Evolutionary conservation across 2,329 filamentous ascomycete species (phyloP).

Genomic region (Calonectria honghensis): DNA sequence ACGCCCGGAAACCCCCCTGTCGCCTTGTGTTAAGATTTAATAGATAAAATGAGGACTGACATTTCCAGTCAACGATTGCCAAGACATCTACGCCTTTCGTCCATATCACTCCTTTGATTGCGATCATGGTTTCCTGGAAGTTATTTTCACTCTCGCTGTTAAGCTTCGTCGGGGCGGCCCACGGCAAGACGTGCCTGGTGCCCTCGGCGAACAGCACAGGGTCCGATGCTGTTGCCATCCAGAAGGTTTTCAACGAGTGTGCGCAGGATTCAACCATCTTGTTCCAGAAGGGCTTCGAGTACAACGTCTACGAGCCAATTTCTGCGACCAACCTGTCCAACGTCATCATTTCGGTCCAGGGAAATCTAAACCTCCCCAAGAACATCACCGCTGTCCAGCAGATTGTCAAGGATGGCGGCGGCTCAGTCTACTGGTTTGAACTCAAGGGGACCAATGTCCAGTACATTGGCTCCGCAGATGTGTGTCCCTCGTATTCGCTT

Average conservation of each 20-base stretch:
- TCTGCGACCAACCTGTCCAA: conserved; percentile 32
- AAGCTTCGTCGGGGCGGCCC: conserved; percentile 27
- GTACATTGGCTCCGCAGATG: conserved; percentile 35
- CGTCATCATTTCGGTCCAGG: conserved; percentile 38
- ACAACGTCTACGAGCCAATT: conserved; percentile 39
- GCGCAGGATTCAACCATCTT: conserved; percentile 34
- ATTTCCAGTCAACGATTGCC: background rate
- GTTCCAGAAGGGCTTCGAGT: conserved; percentile 37
- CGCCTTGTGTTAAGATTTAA: background rate
- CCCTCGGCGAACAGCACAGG: conserved; percentile 31
- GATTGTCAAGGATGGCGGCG: conserved; percentile 35
- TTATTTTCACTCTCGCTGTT: conserved; percentile 32
- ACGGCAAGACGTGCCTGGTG: conserved; percentile 33
- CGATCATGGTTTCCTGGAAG: conserved; percentile 31
- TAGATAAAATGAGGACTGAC: conserved; percentile 18
- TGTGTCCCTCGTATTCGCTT: background rate
- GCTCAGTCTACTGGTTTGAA: conserved; percentile 39
- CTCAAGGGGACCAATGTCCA: conserved; percentile 37
- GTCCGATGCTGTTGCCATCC: conserved; percentile 31
- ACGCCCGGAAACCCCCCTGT: background rate
- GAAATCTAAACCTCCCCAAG: conserved; percentile 35
- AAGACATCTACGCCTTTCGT: background rate
- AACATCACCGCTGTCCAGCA: conserved; percentile 37
- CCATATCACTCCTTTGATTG: background rate
- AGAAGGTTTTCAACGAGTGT: conserved; percentile 29